Base-by-base conservation (phyloP, 768 basidiomycete species). In the Phaeotremella fagi region DNA sequence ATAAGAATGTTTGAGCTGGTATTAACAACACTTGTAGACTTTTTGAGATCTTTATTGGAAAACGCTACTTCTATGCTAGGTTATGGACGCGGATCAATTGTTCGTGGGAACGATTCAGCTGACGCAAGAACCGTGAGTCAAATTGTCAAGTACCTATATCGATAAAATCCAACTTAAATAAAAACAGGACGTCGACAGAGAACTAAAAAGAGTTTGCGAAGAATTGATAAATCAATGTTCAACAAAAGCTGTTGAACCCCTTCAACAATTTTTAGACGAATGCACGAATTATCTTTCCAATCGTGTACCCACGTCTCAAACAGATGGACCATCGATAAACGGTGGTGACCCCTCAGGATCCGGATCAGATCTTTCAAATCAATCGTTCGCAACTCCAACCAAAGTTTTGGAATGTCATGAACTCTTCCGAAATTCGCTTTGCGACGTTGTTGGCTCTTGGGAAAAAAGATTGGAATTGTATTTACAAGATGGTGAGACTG, bases 161-260 rank as follows among this genome's bases (percentile, higher is more conserved):
- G 11, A 11, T 45, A n/a, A 12, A 1, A 14, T 18, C 48, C 24
- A 47, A 22, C 37, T 45, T 48, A 27, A 43, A 14, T 24, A 43
- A 25, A 24, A 24, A 35, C 45, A 92, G 88, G 85, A 85, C 54
- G 86, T 95, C 61, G 94, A 97, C 75, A 80, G 84, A 44, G 86
- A 86, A 26, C 82, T 97, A 25, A 88, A 90, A 66, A 78, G 79
- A 16, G 85, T 84, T 0, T 98, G 92, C 75, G 90, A 94, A 76
- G 82, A 83, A 35, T 80, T 90, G 31, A 94, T 98, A 52, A 74
- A 79, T 2, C 74, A 80, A 14, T 84, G 84, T 56, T 79, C 83
- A 6, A 75, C 78, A 33, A 72, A 78, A 0, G 79, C 87, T 23
- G 83, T 83, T 36, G 76, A 77, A 3, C 81, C 85, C 0, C 72